A percentile compares a stretch with the other conserved stretches of the same genome.
Conservation (phyloP, 2,329 filamentous ascomycete species). For the Plenodomus tracheiphilus region DNA sequence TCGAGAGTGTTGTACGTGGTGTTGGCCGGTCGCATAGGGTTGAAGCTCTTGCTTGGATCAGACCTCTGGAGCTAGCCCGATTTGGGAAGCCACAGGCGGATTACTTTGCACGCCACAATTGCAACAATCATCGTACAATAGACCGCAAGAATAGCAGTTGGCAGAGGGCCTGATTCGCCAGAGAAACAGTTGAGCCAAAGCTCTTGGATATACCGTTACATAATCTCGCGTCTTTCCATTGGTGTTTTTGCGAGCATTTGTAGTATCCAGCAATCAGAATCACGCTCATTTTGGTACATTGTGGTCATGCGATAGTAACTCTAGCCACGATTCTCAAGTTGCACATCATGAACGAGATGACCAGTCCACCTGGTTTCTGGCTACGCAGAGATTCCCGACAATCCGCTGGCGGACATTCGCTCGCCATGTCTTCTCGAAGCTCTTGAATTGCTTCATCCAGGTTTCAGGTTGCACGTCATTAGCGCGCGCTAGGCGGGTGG, state of each 20-base stretch:
- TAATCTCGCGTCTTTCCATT: too few species aligned
- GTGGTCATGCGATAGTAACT: too few species aligned
- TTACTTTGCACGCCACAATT: background rate
- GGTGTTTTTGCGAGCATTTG: too few species aligned
- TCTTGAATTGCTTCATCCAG: conserved; percentile 22
- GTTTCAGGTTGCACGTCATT: conserved; percentile 31
- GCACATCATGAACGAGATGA: too few species aligned
- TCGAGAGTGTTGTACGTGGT: conserved; percentile 23
- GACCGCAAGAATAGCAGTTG: background rate
- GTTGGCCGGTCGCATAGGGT: conserved; percentile 24
- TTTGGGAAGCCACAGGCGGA: conserved; percentile 3
- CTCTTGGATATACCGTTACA: too few species aligned
- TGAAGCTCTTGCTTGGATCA: conserved; percentile 25
- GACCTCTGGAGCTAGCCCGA: conserved; percentile 12
- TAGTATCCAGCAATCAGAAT: too few species aligned
- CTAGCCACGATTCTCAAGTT: too few species aligned
- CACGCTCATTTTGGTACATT: too few species aligned
- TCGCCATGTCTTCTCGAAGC: conserved; percentile 5
- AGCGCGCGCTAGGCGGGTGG: conserved; percentile 18
- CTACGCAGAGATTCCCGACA: too few species aligned
- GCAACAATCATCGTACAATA: conserved; percentile 3
- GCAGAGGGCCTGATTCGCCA: background rate
- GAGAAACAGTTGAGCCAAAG: too few species aligned
- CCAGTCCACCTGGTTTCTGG: too few species aligned
- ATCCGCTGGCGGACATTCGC: too few species aligned